Conservation (phyloP, 805 yeast genomes). For the Cyberlindnera petersonii region DNA sequence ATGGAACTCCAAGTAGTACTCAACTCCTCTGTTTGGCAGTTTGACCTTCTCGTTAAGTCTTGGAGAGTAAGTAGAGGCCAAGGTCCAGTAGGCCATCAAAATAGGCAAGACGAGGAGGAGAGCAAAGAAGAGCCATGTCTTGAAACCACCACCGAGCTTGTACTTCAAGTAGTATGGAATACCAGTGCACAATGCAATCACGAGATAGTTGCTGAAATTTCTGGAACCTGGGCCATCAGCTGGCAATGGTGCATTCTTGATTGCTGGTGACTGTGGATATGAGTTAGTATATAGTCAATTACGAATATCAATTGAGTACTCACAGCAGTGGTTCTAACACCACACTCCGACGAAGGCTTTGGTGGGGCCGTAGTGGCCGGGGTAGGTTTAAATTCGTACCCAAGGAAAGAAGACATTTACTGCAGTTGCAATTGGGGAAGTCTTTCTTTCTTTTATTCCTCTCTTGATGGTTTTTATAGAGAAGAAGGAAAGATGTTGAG, state of each 20-base stretch:
- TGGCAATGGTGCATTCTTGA: conserved; percentile 81
- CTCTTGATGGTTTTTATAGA: too few species aligned
- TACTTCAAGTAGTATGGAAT: conserved; percentile 62
- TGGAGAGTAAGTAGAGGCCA: conserved; percentile 73
- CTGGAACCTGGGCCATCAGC: conserved; percentile 89
- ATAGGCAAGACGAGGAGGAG: conserved; percentile 61
- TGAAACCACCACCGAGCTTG: conserved; percentile 66
- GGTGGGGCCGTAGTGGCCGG: conserved; percentile 48
- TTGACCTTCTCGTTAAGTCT: conserved; percentile 73
- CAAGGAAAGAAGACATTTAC: conserved; percentile 27
- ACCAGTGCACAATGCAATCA: conserved; percentile 46
- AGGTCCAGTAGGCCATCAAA: conserved; percentile 78
- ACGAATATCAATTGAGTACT: conserved; percentile 1
- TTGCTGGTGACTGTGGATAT: conserved; percentile 50
- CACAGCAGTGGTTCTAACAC: conserved; percentile 35
- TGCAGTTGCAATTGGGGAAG: background rate
- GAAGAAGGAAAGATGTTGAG: too few species aligned
- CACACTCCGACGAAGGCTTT: conserved; percentile 40
- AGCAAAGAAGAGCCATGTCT: conserved; percentile 59
- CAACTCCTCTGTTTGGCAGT: conserved; percentile 74
- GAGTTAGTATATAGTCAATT: conserved; percentile 7
- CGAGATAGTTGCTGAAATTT: conserved; percentile 60
- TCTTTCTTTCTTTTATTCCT: background rate
- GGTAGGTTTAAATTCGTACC: conserved; percentile 54
- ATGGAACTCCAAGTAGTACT: conserved; percentile 78